Percentiles rank a stretch among this genome's conserved stretches.
phyloP scores from a whole-genome alignment of 345 rosid species.

The Jatropha curcas region DNA sequence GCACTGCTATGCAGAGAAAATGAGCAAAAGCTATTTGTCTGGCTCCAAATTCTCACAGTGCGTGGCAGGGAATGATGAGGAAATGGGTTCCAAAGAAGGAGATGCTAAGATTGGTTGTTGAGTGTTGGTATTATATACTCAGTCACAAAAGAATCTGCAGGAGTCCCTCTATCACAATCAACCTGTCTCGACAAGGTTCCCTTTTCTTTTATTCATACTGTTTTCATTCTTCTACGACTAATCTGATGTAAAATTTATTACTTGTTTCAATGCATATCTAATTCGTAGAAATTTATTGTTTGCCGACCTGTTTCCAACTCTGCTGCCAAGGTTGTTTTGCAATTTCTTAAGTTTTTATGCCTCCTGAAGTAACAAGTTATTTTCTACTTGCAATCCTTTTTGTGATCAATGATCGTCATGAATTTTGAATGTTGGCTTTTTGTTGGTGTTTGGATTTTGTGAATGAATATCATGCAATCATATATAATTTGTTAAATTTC shows the following conservation, averaged over 20 bases:
- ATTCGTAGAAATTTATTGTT: not conserved
- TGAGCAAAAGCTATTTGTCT: slow-evolving; percentile 83
- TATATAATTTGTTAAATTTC: no score
- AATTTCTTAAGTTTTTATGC: not conserved
- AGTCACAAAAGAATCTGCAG: slow-evolving; percentile 93
- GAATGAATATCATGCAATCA: no score
- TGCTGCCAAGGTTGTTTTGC: no score
- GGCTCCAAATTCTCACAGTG: slow-evolving; percentile 57
- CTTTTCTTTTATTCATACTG: slow-evolving; percentile 9
- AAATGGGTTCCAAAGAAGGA: slow-evolving; percentile 93
- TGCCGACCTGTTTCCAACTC: not conserved
- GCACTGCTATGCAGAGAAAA: slow-evolving; percentile 82
- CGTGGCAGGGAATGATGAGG: slow-evolving; percentile 64
- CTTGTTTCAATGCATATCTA: not conserved
- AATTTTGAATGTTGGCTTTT: not conserved
- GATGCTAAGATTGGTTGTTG: slow-evolving; percentile 90
- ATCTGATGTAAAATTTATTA: not conserved
- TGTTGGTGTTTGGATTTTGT: no score
- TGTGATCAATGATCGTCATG: not conserved
- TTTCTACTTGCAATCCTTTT: not conserved
- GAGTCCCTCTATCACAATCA: slow-evolving; percentile 93
- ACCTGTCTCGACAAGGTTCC: slow-evolving; percentile 87
- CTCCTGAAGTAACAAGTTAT: not conserved
- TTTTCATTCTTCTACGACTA: not conserved
- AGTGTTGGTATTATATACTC: slow-evolving; percentile 97